These are phyloP conservation scores for Rutstroemia sp. DNA, from an alignment of 2,329 filamentous ascomycete genomes.

Conservation along the genomic window DNA sequence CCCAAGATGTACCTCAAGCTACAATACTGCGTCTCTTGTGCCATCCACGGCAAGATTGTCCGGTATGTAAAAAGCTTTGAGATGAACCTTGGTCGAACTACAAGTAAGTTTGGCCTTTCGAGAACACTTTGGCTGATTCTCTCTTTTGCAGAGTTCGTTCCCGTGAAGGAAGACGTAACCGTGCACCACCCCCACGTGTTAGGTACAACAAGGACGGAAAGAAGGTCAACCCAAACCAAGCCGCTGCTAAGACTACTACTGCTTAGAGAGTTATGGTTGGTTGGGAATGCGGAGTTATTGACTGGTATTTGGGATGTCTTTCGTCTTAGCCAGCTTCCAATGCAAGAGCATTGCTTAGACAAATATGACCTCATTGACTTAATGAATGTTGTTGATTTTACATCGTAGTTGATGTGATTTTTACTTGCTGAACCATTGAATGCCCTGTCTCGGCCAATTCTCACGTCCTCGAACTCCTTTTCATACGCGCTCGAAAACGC, in stretches of 20 bases:
- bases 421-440: not conserved
- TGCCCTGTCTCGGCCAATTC: no score
- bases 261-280: conserved; percentile 16
- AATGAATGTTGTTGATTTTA: not conserved
- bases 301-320: conserved; percentile 7
- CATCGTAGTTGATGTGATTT: not conserved
- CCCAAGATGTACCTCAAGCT: conserved; percentile 99
- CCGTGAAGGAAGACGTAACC: conserved; percentile 94
- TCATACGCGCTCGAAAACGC: no score
- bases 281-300: conserved; percentile 8
- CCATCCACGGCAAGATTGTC: conserved; percentile 99
- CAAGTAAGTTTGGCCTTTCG: conserved; percentile 31
- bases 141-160: conserved; percentile 75
- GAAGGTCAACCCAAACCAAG: conserved; percentile 67
- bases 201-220: conserved; percentile 99
- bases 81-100: conserved; percentile 55
- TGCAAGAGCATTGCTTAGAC: conserved; percentile 10
- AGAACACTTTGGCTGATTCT: conserved; percentile 33
- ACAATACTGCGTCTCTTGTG: conserved; percentile 99
- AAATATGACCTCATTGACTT: conserved; percentile 9
- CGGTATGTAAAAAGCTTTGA: conserved; percentile 67
- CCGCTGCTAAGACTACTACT: conserved; percentile 29
- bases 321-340: conserved; percentile 7
- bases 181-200: conserved; percentile 92
- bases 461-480: no score